Evolutionary conservation across 306 rosid species (phyloP), one percentile per base, ranked within the genome.

Genomic region (Carpinus fangiana): DNA sequence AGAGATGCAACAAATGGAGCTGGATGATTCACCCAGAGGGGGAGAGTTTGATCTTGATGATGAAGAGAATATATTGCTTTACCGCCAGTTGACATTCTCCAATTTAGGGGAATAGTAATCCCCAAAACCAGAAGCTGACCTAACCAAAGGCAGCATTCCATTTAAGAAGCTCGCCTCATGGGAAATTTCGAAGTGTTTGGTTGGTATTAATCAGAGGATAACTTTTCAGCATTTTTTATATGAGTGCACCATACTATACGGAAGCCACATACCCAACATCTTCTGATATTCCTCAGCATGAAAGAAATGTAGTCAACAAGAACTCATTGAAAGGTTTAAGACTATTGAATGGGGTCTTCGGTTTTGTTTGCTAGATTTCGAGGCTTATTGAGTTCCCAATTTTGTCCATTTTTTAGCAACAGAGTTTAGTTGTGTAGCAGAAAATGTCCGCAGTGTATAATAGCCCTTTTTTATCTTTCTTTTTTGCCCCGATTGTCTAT

Each of bases 1-100:
- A 36, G 88, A 88, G 85, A 85, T 88, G 89, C 83, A 61, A 13
- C 81, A 81, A 46, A 76, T 88, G 76, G 83, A 81, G 14, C 74
- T 74, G 31, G 84, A 74, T 52, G 74, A 55, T 69, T 76, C 81
- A 45, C 78, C 77, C 8, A 56, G 77, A 8, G 84, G 69, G 36
- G 59, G 34, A 54, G 82, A 68, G 70, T 75, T 79, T 74, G 91
- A 80, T 81, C 73, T 81, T 70, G 91, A 88, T 51, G 88, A 79
- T 9, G 98, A 92, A 45, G 96, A 92, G 46, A 83, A 88, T 72
- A 66, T 68, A 16, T 84, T 88, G 69, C 88, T 92, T 67, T 78
- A 81, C 83, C 84, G 86, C 72, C 90, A 87, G 83, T 70, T 83
- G 80, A 88, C 89, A 61, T 77, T 82, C 28, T 77, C 93, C 70